A percentile compares a stretch with the other conserved stretches of the same genome.
These are phyloP conservation scores for Penicillium cosmopolitanum DNA, from an alignment of 495 filamentous ascomycete genomes.

Conservation along the genomic window DNA sequence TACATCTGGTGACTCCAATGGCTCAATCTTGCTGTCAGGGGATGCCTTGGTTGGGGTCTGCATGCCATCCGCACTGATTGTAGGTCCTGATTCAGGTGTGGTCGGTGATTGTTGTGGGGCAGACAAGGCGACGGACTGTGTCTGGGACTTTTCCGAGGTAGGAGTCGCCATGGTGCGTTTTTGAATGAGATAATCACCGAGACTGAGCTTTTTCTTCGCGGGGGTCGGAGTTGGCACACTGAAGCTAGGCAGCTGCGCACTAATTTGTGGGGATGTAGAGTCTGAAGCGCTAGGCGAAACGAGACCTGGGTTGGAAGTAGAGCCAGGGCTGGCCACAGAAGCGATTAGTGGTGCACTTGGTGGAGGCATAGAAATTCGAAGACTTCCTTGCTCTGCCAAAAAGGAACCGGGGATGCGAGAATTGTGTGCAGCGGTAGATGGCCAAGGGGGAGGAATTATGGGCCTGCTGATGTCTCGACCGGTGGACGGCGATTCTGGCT, in stretches of 20 bases:
- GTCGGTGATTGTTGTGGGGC: slow-evolving; percentile 31
- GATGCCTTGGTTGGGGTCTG: slow-evolving; percentile 23
- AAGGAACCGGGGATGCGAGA: slow-evolving; percentile 32
- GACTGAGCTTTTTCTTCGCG: slow-evolving; percentile 65
- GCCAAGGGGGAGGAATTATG: slow-evolving; percentile 39
- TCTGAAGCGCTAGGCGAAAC: slow-evolving; percentile 41
- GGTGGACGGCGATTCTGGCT: slow-evolving; percentile 17
- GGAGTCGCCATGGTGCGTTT: slow-evolving; percentile 47
- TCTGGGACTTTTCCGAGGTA: slow-evolving; percentile 43
- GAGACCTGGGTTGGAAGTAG: slow-evolving; percentile 33
- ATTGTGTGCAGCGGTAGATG: slow-evolving; percentile 46
- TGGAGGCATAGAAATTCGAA: slow-evolving; percentile 47
- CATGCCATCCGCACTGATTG: slow-evolving; percentile 16
- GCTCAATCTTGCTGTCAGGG: slow-evolving; percentile 23
- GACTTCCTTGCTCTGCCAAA: slow-evolving; percentile 32
- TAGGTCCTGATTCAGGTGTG: slow-evolving; percentile 19
- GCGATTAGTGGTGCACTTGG: slow-evolving; percentile 24
- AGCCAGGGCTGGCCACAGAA: slow-evolving; percentile 37
- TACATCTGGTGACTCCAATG: slow-evolving; percentile 30
- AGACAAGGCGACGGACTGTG: slow-evolving; percentile 29
- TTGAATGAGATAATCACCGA: slow-evolving; percentile 67
- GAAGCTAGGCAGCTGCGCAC: slow-evolving; percentile 28
- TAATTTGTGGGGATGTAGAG: slow-evolving; percentile 25
- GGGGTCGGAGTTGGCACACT: slow-evolving; percentile 57
- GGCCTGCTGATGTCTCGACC: slow-evolving; percentile 33